Evolutionary conservation across 306 rosid genomes (phyloP), one percentile per base, ranked within the genome.

Genomic region (Corylus avellana): DNA sequence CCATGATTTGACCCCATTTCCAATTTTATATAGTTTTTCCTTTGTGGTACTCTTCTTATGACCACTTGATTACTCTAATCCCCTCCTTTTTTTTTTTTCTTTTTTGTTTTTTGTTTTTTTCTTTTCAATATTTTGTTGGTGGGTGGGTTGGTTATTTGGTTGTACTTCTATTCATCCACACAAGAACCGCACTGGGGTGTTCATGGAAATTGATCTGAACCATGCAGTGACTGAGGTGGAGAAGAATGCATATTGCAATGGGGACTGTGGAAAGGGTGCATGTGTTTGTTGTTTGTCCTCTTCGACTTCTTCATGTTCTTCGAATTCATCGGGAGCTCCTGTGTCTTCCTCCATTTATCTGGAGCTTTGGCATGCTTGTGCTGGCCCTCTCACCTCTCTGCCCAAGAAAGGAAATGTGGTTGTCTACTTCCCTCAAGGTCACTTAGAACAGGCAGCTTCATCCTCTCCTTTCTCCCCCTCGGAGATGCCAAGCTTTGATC

Each of bases 131-230:
- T 75, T 80, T 77, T 72, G 50, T 68, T 73, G 50, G 78, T 70
- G 62, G 75, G 51, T 73, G 56, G 74, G 51, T 73, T 53, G 80
- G 62, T 44, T 27, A 32, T 53, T 56, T 75, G 74, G 77, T 57
- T 82, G 80, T 76, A 62, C 77, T 74, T 77, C 68, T 81, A 64
- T 77, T 85, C 75, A 75, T 75, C 85, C 79, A 62, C 79, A 61
- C 75, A 48, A 75, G 76, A 90, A 85, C 51, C 37, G 35, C 62
- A 37, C 78, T 75, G 78, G 82, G 89, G 89, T 86, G 83, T 92
- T 91, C 93, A 94, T 94, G 98, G 98, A 92, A 92, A 91, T 94
- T 94, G 97, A 92, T 92, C 93, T 92, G 92, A 94, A 92, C 90
- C 92, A 92, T 91, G 87, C 88, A 79, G 92, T 81, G 87, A 77